These are phyloP conservation scores for Ascochyta viciae-villosae DNA, from an alignment of 2,329 filamentous ascomycete genomes.

Conservation along the genomic window DNA sequence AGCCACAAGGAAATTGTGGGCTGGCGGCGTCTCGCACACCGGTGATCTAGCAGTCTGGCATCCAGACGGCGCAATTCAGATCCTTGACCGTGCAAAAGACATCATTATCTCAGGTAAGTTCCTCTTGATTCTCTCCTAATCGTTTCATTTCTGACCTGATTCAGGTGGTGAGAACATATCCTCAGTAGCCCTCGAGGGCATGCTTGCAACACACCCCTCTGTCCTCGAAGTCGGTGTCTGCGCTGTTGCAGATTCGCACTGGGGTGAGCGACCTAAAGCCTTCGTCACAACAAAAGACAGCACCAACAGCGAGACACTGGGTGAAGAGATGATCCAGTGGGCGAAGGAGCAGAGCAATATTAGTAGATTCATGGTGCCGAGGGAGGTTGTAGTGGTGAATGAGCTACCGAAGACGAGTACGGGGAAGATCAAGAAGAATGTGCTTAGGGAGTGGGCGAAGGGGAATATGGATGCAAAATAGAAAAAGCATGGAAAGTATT, in stretches of 20 bases:
- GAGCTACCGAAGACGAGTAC: constrained; percentile 97
- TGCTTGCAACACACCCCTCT: constrained; percentile 86
- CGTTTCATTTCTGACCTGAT: not conserved
- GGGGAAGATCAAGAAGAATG: constrained; percentile 95
- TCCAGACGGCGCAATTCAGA: constrained; percentile 87
- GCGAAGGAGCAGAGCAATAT: constrained; percentile 81
- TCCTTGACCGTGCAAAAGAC: constrained; percentile 92
- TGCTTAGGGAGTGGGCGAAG: constrained; percentile 85
- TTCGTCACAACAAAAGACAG: constrained; percentile 79
- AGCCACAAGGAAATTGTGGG: constrained; percentile 86
- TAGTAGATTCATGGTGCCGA: constrained; percentile 86
- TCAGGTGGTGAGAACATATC: constrained; percentile 95
- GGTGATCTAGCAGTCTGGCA: constrained; percentile 95
- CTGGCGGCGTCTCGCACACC: constrained; percentile 84
- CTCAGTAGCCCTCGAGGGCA: constrained; percentile 86
- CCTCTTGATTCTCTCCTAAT: not conserved
- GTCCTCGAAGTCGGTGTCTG: constrained; percentile 93
- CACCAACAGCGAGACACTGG: constrained; percentile 61
- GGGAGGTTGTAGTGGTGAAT: constrained; percentile 76
- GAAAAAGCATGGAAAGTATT: not conserved
- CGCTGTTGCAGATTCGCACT: constrained; percentile 84
- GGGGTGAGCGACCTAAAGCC: constrained; percentile 96
- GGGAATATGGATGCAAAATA: constrained; percentile 50
- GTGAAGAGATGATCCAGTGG: constrained; percentile 82
- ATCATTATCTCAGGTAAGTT: constrained; percentile 90